These are phyloP conservation scores for Heterobasidion irregulare DNA, from an alignment of 1,284 basidiomycete species.

Conservation along the genomic window DNA sequence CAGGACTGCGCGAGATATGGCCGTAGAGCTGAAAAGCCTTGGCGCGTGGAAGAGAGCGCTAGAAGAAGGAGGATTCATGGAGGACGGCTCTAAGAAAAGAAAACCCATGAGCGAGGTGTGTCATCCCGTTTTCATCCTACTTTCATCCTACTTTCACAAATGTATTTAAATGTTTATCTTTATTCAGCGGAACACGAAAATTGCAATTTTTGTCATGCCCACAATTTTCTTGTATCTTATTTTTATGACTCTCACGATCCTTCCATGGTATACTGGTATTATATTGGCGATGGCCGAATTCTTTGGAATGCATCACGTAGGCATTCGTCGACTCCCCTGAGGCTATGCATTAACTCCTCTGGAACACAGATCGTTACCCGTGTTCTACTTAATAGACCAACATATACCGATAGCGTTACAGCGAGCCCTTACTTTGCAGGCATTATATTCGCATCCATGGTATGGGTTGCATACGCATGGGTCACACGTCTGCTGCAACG, in stretches of 20 bases:
- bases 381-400: constrained; percentile 70
- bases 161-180: constrained; percentile 3
- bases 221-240: constrained; percentile 74
- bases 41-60: constrained; percentile 85
- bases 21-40: constrained; percentile 84
- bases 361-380: constrained; percentile 64
- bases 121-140: neutral
- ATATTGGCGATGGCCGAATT: constrained; percentile 80
- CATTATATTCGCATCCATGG: constrained; percentile 79
- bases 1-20: constrained; percentile 92
- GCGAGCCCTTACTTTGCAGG: constrained; percentile 87
- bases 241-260: constrained; percentile 72
- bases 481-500: constrained; percentile 63
- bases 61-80: constrained; percentile 77
- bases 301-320: constrained; percentile 88
- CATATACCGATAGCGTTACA: constrained; percentile 70
- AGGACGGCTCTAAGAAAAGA: constrained; percentile 63
- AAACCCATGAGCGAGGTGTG: constrained; percentile 64
- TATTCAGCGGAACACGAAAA: constrained; percentile 65
- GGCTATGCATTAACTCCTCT: constrained; percentile 12
- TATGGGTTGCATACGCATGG: constrained; percentile 88
- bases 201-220: constrained; percentile 78
- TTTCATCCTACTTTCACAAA: neutral
- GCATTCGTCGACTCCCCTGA: constrained; percentile 17
- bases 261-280: constrained; percentile 88